Evolutionary conservation across 352 stramenopile species (phyloP), one percentile per base, ranked within the genome.

Genomic region (Globisporangium yorkense): DNA sequence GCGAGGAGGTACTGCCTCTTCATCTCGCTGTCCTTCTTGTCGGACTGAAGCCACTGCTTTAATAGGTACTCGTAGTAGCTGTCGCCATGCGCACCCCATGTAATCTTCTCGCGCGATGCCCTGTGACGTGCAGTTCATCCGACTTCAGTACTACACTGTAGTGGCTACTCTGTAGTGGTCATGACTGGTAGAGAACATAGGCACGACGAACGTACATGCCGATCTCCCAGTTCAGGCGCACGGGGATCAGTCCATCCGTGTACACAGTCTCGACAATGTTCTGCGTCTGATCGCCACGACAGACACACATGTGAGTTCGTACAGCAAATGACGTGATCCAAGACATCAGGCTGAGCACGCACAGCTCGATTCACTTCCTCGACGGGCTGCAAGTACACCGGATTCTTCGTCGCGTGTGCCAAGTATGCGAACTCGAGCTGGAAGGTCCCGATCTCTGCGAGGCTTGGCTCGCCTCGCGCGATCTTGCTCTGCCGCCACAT

Each of bases 61-160:
- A 92, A 63, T 20, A 89, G 65, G 44, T 92, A 92, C 60, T 92
- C 82, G 51, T 84, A 92, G 57, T 88, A 86, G 44, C 69, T 87
- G 57, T 87, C 82, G 5, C 82, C 80, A 12, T 72, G 66, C 21
- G 72, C 77, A n/a, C 80, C 82, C 39, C 88, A 66, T 13, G 77
- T 77, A 16, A 84, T 71, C 45, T 69, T 58, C 12, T 59, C 62
- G 1, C 41, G 31, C n/a, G 59, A 27, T 8, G 46, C 65, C 29
- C 45, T 64, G 41, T 40, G 8, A 0, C 9, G 8, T n/a, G 5
- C 31, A 8, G n/a, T 16, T 16, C 16, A 16, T 5, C 18, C 40
- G 15, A 27, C 24, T 27, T 27, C 24, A 27, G 24, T 27, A 27
- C 24, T 27, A 27, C 24, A 27, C 24, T 27, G 24, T 16, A 16